phyloP scores from a whole-genome alignment of 768 basidiomycete genomes.

The Rubroboletus satanas region DNA sequence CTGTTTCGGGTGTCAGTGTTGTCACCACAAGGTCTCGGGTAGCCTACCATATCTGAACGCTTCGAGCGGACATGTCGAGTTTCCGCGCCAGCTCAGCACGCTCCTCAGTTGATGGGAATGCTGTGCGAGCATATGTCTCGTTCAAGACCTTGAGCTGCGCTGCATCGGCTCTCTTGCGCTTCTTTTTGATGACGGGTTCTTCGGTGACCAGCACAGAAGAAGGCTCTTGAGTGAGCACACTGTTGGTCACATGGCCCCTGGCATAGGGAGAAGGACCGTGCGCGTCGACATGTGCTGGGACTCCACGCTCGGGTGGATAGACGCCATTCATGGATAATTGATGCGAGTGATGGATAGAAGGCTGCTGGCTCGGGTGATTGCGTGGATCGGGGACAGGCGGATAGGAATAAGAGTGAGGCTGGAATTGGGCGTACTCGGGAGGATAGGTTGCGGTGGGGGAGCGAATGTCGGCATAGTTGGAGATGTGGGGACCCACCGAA shows the following conservation, averaged over 20 bases:
- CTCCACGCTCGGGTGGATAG: conserved; percentile 32
- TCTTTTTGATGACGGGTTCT: conserved; percentile 80
- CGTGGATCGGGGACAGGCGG: conserved; percentile 38
- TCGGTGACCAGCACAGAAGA: conserved; percentile 40
- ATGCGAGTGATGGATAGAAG: conserved; percentile 26
- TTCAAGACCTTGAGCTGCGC: conserved; percentile 77
- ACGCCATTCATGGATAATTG: conserved; percentile 27
- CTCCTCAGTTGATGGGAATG: conserved; percentile 86
- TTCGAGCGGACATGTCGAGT: conserved; percentile 79
- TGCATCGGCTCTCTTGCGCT: conserved; percentile 81
- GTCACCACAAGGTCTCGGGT: conserved; percentile 10
- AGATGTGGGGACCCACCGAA: conserved; percentile 34
- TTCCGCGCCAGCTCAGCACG: conserved; percentile 70
- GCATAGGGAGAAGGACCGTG: conserved; percentile 50
- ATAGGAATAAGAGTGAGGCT: conserved; percentile 33
- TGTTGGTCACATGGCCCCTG: conserved; percentile 35
- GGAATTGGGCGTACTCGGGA: conserved; percentile 48
- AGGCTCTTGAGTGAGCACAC: conserved; percentile 33
- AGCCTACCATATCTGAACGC: conserved; percentile 81
- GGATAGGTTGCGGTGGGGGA: conserved; percentile 65
- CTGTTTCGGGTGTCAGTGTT: conserved; percentile 38
- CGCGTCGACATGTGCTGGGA: conserved; percentile 38
- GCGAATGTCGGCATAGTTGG: conserved; percentile 46
- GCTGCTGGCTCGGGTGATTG: conserved; percentile 24
- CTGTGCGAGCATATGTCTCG: conserved; percentile 74